phyloP scores from a whole-genome alignment of 306 rosid species.

The Carpinus viminea region DNA sequence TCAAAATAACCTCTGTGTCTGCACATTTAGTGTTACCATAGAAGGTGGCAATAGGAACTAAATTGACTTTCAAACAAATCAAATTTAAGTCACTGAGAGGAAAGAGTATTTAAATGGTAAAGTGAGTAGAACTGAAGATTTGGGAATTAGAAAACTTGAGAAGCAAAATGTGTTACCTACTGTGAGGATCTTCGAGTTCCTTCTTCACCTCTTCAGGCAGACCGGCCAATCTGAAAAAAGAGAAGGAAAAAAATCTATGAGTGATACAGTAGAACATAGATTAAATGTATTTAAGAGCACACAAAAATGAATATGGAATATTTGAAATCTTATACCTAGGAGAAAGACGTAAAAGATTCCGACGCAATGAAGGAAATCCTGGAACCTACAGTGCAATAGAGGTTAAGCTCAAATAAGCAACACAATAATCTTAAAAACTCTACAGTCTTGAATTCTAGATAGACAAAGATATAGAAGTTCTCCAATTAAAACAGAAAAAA shows the following conservation, averaged over 20 bases:
- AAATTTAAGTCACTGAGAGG: slow-evolving; percentile 9
- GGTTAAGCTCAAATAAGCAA: slow-evolving; percentile 3
- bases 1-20: not conserved
- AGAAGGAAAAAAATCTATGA: slow-evolving; percentile 14
- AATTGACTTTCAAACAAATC: not conserved
- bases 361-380: slow-evolving; percentile 68
- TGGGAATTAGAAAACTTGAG: slow-evolving; percentile 17
- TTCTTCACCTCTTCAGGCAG: slow-evolving; percentile 74
- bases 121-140: slow-evolving; percentile 16
- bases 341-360: slow-evolving; percentile 70
- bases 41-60: not conserved
- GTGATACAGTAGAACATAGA: slow-evolving; percentile 17
- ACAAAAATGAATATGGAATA: slow-evolving; percentile 4
- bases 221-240: slow-evolving; percentile 60
- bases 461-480: not conserved
- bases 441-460: not conserved
- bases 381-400: slow-evolving; percentile 43
- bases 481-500: not conserved
- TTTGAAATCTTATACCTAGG: slow-evolving; percentile 53
- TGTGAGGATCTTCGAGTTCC: slow-evolving; percentile 79
- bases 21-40: not conserved
- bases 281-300: slow-evolving; percentile 11
- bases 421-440: not conserved
- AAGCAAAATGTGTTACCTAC: slow-evolving; percentile 55
- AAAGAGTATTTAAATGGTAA: slow-evolving; percentile 4